Percentiles rank a stretch among this genome's conserved stretches.
Evolutionary conservation across 768 basidiomycete species (phyloP).

Genomic region (Calocybe cyanea): DNA sequence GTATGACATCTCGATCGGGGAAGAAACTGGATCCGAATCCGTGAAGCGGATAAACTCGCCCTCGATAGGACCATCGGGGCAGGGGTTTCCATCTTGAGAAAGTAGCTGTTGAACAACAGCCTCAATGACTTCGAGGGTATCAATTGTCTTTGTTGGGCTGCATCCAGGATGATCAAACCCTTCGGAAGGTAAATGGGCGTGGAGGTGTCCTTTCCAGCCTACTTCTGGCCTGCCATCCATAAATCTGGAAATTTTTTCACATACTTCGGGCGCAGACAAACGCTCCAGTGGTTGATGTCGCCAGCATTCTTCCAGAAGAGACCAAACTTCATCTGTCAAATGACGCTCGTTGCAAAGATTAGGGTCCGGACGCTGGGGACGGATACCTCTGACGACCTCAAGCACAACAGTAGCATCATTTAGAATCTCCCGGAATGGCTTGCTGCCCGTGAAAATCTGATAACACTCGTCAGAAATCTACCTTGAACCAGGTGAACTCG

Average conservation of each 20-base stretch:
- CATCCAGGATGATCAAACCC: background rate
- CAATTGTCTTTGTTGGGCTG: background rate
- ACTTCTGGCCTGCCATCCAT: background rate
- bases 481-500: background rate
- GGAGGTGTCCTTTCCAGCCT: background rate
- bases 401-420: background rate
- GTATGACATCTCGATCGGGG: background rate
- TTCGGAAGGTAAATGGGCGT: background rate
- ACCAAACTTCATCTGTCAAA: background rate
- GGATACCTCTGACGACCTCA: background rate
- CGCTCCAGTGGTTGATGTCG: background rate
- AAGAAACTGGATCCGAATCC: background rate
- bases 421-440: background rate
- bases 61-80: background rate
- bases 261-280: background rate
- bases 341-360: background rate
- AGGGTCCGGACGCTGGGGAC: background rate
- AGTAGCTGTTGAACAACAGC: background rate
- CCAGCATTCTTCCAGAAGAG: background rate
- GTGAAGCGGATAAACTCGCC: background rate
- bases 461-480: background rate
- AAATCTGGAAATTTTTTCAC: background rate
- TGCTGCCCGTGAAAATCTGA: constrained; percentile 1
- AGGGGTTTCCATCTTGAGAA: background rate
- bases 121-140: background rate